Evolutionary conservation across 441 rosid genomes (phyloP), one percentile per base, ranked within the genome.

Genomic region (Jatropha podagrica): DNA sequence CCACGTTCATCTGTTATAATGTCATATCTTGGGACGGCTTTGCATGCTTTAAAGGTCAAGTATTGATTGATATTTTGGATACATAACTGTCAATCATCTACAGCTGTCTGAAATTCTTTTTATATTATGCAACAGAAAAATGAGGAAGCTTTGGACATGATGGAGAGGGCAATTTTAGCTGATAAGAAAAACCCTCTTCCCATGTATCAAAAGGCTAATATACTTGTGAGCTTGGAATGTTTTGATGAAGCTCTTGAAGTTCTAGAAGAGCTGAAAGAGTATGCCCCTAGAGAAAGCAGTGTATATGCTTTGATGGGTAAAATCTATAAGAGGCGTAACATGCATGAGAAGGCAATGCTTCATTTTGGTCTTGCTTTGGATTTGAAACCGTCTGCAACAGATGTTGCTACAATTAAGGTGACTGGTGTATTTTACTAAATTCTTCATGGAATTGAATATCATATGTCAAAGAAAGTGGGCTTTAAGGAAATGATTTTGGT

Each of bases 231-330:
- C 84, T 73, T 94, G 85, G 96, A 89, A 83, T 85, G 80, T 54
- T 88, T 87, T 78, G 94, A 92, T 8, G 94, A 92, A 85, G 99
- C 99, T 74, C 80, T 94, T 44, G 90, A 90, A 80, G 94, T 94
- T 65, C 89, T 96, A 9, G 97, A 96, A 85, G 98, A 92, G 90
- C 96, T 96, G 55, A 96, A 88, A 86, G 98, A 94, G 82, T 89
- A 86, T 77, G 94, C 97, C 44, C 99, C 99, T 64, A 91, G 90
- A 37, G 99, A 96, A 82, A 92, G 96, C 82, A 88, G 98, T 26
- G 92, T 96, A n/a, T 90, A 94, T 79, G 97, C 99, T 44, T 84
- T 96, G 84, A 94, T 96, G 98, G 99, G 98, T 40, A 90, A 84
- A 83, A 91, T 94, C 63, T 96, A 89, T 77, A 91, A 89, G 82